Base-by-base conservation (phyloP, 2,329 filamentous ascomycete genomes). In the Calonectria pauciramosa region DNA sequence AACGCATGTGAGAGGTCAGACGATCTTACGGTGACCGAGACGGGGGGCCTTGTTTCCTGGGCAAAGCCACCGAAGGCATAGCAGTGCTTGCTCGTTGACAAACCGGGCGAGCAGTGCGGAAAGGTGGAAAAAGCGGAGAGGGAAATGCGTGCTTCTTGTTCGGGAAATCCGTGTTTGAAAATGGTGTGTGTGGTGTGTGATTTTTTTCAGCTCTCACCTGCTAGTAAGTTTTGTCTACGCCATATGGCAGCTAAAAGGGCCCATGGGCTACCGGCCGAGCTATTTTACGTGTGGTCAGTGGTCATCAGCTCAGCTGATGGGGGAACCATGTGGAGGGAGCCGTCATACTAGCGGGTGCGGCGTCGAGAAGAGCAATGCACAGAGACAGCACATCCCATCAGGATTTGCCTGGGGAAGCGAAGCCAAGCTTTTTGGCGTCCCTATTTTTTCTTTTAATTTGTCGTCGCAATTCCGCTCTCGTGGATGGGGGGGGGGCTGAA, bases 141-240 rank as follows among this genome's bases (percentile, higher is more conserved):
- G 44, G 26, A 26, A 49, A 34, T 41, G 69, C 73, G 41, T 26
- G 60, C 23, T 54, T 72, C 73, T 56, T 23, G 26, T 76, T 80
- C 60, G 34, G 78, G 78, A 44, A 79, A 79, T 67, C 71, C 78
- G 78, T 79, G 69, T 78, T 59, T 6, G 13, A 54, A 47, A 68
- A 63, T 59, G 54, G 60, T 68, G 74, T 72, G 60, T 34, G 63
- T 47, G 44, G 67, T 71, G 63, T 47, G 52, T 65, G 38, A 20
- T 60, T 64, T 60, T 13, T 73, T 76, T 77, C 76, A 79, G 78
- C 77, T 79, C n/a, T 54, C 66, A 59, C 41, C 54, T 63, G 44
- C 65, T 64, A 67, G 34, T 52, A 63, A 67, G 32, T 72, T 60
- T 52, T 54, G 54, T 41, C 41, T 68, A 67, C 44, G 36, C 52